Evolutionary conservation across 306 rosid species (phyloP), one percentile per base, ranked within the genome.

Genomic region (Cucurbita ficifolia): DNA sequence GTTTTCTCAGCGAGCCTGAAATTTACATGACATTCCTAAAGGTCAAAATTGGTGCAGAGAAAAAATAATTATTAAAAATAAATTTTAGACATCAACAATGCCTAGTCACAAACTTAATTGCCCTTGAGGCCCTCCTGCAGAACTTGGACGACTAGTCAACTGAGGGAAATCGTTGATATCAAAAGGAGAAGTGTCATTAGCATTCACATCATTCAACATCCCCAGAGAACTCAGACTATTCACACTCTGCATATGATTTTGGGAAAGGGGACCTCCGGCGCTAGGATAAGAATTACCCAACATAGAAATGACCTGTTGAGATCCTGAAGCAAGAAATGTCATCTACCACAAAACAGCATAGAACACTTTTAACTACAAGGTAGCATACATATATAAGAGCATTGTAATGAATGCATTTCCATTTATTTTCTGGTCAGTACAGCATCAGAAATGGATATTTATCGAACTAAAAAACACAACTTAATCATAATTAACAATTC

Each of bases 51-150:
- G 75, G 76, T 55, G 52, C 39, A 56, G 58, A 64, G 52, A 45
- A 40, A 51, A 33, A 17, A 55, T 3, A n/a, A 29, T 29, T 29
- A 29, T 29, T 29, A n/a, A 3, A 64, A 40, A 81, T 75, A 48
- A 45, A 57, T 40, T 72, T 35, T 29, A 58, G 35, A 29, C 33
- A 29, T 29, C 71, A 33, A 18, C 63, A 68, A 14, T 72, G 6
- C 4, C 36, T 13, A 54, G 64, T 11, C 12, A 43, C 84, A 75
- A 79, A 95, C 99, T 92, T 70, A 95, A 77, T 79, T 95, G 99
- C 56, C 99, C 97, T 82, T 91, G 99, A 75, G 99, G 89, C 63
- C 97, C 99, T 75, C 97, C 97, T 7, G 99, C 96, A 52, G 99
- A 95, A 81, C 88, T 91, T 19, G 99, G 99, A 58, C 96, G 99